phyloP scores from a whole-genome alignment of 1,139 yeast genomes.

The Debaryomyces sp. region DNA sequence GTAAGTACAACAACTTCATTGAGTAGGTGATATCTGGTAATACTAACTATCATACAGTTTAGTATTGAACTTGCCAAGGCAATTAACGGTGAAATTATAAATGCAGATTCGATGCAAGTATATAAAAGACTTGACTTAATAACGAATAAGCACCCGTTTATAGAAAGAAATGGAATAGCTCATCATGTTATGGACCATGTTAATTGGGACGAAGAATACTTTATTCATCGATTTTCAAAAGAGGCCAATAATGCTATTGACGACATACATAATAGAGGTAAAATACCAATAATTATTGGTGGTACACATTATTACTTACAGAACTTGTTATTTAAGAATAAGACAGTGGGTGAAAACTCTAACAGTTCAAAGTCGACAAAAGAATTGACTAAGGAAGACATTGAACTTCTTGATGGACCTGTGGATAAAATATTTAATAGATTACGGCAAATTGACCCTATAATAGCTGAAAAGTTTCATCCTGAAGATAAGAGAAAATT shows the following conservation, averaged over 20 bases:
- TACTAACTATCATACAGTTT: conserved; percentile 33
- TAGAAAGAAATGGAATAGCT: conserved; percentile 69
- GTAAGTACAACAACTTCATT: conserved; percentile 30
- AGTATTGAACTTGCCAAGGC: conserved; percentile 78
- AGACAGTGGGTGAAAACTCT: conserved; percentile 45
- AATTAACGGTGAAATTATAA: conserved; percentile 85
- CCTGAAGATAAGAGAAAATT: conserved; percentile 86
- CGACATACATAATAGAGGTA: conserved; percentile 69
- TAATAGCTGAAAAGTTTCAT: conserved; percentile 79
- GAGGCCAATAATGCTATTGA: conserved; percentile 67
- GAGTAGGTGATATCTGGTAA: not conserved
- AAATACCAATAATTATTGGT: conserved; percentile 87
- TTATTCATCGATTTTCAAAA: conserved; percentile 74
- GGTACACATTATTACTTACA: conserved; percentile 96
- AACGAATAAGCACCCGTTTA: conserved; percentile 88
- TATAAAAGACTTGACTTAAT: conserved; percentile 72
- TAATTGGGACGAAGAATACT: conserved; percentile 78
- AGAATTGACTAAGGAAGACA: conserved; percentile 42
- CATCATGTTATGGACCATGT: conserved; percentile 92
- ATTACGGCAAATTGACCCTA: conserved; percentile 63
- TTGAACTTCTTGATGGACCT: conserved; percentile 57
- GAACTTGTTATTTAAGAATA: conserved; percentile 69
- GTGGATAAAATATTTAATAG: conserved; percentile 50
- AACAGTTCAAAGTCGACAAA: not conserved
- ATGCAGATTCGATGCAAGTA: conserved; percentile 98